phyloP scores from a whole-genome alignment of 1,284 basidiomycete genomes.

The Filobasidium uniguttulatum region DNA sequence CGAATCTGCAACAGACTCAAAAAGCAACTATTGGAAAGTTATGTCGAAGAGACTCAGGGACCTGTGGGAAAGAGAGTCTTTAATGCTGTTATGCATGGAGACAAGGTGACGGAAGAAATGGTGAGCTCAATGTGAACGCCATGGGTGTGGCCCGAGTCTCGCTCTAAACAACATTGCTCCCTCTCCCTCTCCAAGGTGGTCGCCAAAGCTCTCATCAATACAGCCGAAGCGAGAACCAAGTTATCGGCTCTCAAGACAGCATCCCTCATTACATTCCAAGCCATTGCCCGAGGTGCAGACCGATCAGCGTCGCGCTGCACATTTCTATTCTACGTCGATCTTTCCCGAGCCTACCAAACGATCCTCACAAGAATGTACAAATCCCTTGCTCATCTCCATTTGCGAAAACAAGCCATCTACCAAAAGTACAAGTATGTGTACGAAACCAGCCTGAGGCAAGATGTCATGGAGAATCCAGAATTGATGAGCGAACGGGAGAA shows the following conservation, averaged over 20 bases:
- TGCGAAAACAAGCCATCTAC: conserved; percentile 55
- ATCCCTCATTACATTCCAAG: conserved; percentile 72
- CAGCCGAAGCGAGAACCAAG: conserved; percentile 70
- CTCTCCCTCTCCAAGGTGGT: conserved; percentile 60
- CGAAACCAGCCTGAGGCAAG: conserved; percentile 62
- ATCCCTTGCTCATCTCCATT: conserved; percentile 66
- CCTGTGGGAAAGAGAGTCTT: conserved; percentile 71
- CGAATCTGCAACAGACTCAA: conserved; percentile 58
- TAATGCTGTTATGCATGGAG: conserved; percentile 64
- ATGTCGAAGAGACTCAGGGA: conserved; percentile 75
- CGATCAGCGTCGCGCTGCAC: conserved; percentile 62
- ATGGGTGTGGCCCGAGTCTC: background rate
- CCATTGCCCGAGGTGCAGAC: conserved; percentile 75
- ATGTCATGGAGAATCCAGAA: conserved; percentile 55
- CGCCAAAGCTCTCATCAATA: conserved; percentile 80
- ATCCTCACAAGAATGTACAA: conserved; percentile 69
- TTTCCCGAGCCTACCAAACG: conserved; percentile 61
- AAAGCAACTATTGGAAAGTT: conserved; percentile 58
- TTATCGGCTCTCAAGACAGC: conserved; percentile 65
- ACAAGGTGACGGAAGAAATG: conserved; percentile 94
- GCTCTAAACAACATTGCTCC: too few species aligned
- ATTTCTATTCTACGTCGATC: conserved; percentile 82
- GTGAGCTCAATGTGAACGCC: conserved; percentile 38
- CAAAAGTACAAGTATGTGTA: conserved; percentile 54
- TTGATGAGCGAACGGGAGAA: conserved; percentile 47